Evolutionary conservation across 331 rosid species (phyloP), one percentile per base, ranked within the genome.

Genomic region (Telfairia occidentalis): DNA sequence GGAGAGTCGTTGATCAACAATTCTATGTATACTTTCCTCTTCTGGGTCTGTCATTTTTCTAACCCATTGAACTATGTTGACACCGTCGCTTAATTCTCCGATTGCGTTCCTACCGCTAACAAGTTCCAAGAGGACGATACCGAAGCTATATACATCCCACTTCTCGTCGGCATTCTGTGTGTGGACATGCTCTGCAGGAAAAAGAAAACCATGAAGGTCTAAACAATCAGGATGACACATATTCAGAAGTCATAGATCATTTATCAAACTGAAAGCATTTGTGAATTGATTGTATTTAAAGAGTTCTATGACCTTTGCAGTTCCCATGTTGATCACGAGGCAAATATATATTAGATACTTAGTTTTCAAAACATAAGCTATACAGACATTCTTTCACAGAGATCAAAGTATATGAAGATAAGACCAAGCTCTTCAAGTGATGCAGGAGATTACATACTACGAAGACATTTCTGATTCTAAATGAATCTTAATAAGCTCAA

Each of bases 1-100:
- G 21, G 97, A 86, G 73, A 95, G 96, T 63, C 98, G 85, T 37
- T 94, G 88, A 80, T 95, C 98, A 24, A 91, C 87, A 52, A 95
- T 89, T 77, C 90, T 94, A 4, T 87, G 81, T 43, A 88, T 89
- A 29, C 87, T 91, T 86, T 95, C 97, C 85, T 90, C 86, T 81
- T 84, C 87, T 5, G 92, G 88, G 61, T 88, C 93, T 0, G 92
- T 90, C 90, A 88, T 88, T 82, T 88, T 90, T 59, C 96, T 80
- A 2, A 90, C 96, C 98, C 98, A 95, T 55, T 91, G 96, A 71
- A 95, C 98, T 30, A 95, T 88, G 85, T 95, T 96, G 38, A 95
- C 92, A 0, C 96, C 92, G 4, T 90, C 89, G 0, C 96, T 95
- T 38, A 95, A 87, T 77, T 91, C 98, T n/a, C 96, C 93, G 1